Evolutionary conservation across 2,329 filamentous ascomycete species (phyloP).

Genomic region (Sporothrix phasma): DNA sequence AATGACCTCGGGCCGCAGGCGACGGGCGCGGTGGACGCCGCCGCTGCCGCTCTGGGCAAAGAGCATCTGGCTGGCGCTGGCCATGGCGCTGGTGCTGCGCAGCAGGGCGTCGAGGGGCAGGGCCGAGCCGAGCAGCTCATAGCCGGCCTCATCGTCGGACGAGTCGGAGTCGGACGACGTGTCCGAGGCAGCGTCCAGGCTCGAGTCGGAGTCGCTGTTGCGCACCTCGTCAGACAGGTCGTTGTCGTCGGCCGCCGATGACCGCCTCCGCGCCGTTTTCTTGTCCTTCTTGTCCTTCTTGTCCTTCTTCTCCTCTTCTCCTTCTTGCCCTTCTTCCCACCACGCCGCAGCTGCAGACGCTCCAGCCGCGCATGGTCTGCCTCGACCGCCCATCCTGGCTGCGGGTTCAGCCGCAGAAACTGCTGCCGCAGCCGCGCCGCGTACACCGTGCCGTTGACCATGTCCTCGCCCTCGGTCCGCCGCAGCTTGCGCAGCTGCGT

Average conservation of each 20-base stretch:
- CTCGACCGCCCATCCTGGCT: slow-evolving; percentile 50
- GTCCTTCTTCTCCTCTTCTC: neutral
- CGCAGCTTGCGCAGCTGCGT: slow-evolving; percentile 74
- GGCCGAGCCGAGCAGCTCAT: slow-evolving; percentile 49
- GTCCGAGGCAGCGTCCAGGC: neutral
- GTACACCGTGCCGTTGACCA: slow-evolving; percentile 82
- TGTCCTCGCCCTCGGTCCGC: slow-evolving; percentile 69
- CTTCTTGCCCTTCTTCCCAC: slow-evolving; percentile 6
- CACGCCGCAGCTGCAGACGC: slow-evolving; percentile 25
- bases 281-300: slow-evolving; percentile 11
- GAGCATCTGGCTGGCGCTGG: slow-evolving; percentile 28
- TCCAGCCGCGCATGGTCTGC: slow-evolving; percentile 41
- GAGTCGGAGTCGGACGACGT: slow-evolving; percentile 17
- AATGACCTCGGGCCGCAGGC: slow-evolving; percentile 75
- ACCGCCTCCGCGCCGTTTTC: slow-evolving; percentile 32
- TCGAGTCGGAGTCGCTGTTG: slow-evolving; percentile 1
- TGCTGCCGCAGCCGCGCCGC: slow-evolving; percentile 68
- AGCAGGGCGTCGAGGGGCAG: slow-evolving; percentile 73
- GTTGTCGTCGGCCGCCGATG: slow-evolving; percentile 34
- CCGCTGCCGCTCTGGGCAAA: slow-evolving; percentile 23
- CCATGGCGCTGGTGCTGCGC: slow-evolving; percentile 61
- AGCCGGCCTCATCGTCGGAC: slow-evolving; percentile 30
- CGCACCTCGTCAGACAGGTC: slow-evolving; percentile 19
- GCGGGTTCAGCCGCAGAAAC: slow-evolving; percentile 51
- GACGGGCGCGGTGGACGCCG: slow-evolving; percentile 43